Percentiles rank a stretch among this genome's conserved stretches.
Evolutionary conservation across 495 filamentous ascomycete species (phyloP).

Genomic region (Rusavskia elegans): DNA sequence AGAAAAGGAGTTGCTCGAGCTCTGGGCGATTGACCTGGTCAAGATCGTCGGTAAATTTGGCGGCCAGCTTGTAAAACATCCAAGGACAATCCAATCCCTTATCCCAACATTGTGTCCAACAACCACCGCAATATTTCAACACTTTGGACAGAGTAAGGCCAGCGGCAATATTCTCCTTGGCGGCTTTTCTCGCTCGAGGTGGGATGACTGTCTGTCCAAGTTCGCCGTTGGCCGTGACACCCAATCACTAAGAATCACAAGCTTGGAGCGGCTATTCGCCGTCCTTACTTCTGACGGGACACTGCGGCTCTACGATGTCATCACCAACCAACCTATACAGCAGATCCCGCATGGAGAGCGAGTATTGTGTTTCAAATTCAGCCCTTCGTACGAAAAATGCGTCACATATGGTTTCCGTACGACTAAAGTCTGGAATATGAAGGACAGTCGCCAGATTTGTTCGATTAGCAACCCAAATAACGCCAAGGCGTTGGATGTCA

Average conservation of each 20-base stretch:
- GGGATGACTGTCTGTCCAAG: constrained; percentile 16
- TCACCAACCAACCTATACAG: constrained; percentile 6
- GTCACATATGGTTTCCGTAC: constrained; percentile 8
- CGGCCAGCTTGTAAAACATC: constrained; percentile 11
- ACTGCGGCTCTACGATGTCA: constrained; percentile 10
- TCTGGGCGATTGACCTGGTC: constrained; percentile 26
- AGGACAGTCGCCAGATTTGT: constrained; percentile 1
- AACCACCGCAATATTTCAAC: constrained; percentile 10
- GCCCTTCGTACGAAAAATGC: constrained; percentile 2
- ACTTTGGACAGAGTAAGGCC: constrained; percentile 3
- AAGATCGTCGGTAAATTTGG: constrained; percentile 26
- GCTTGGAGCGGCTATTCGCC: constrained; percentile 6
- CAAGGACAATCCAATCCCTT: constrained; percentile 20
- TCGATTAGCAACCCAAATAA: constrained; percentile 3
- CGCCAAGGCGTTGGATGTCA: constrained; percentile 4
- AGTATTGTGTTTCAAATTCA: constrained; percentile 6
- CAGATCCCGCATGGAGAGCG: constrained; percentile 7
- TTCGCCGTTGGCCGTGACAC: constrained; percentile 3
- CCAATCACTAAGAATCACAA: constrained; percentile 5
- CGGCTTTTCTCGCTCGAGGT: constrained; percentile 8
- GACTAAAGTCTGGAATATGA: constrained; percentile 9
- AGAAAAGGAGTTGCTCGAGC: constrained; percentile 16
- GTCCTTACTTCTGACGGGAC: constrained; percentile 9
- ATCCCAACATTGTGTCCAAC: constrained; percentile 24
- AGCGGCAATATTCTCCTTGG: not conserved